Conservation (phyloP, 805 yeast species). For the Pichia heedii region DNA sequence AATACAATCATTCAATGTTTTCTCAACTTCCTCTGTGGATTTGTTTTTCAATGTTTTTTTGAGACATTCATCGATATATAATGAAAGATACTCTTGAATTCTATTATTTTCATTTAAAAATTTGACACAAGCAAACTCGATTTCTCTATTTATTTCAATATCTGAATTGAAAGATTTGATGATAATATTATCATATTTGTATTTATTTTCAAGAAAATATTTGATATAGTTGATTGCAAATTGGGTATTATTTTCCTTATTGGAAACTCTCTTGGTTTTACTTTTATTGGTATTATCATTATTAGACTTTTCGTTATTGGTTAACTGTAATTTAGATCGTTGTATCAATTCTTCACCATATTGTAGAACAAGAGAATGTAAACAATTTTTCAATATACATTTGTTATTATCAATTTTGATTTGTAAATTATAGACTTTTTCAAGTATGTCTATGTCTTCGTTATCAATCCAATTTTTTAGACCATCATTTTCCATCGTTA, state of each 20-base stretch:
- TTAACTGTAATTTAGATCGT: constrained; percentile 15
- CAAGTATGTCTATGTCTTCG: constrained; percentile 34
- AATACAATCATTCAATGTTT: constrained; percentile 45
- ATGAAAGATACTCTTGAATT: constrained; percentile 46
- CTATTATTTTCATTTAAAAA: constrained; percentile 42
- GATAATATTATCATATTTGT: constrained; percentile 41
- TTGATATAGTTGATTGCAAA: constrained; percentile 66
- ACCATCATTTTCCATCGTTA: constrained; percentile 47
- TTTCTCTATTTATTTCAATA: constrained; percentile 39
- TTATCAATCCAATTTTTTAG: constrained; percentile 47
- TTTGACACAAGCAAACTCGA: constrained; percentile 53
- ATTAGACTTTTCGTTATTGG: constrained; percentile 5
- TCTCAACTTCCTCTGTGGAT: constrained; percentile 37
- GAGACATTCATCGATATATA: constrained; percentile 49
- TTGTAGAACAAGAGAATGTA: constrained; percentile 36
- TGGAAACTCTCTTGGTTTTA: constrained; percentile 11
- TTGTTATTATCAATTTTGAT: constrained; percentile 46
- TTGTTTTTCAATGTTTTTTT: constrained; percentile 41
- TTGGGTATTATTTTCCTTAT: constrained; percentile 32
- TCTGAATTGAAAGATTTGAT: constrained; percentile 42
- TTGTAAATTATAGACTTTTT: constrained; percentile 40
- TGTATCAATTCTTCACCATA: constrained; percentile 36
- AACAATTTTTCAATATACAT: constrained; percentile 38
- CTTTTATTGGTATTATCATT: constrained; percentile 15
- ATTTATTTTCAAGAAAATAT: constrained; percentile 42